Percentiles rank a stretch among this genome's conserved stretches.
Conservation (phyloP, 805 yeast genomes). For the Cyberlindnera sargentensis region DNA sequence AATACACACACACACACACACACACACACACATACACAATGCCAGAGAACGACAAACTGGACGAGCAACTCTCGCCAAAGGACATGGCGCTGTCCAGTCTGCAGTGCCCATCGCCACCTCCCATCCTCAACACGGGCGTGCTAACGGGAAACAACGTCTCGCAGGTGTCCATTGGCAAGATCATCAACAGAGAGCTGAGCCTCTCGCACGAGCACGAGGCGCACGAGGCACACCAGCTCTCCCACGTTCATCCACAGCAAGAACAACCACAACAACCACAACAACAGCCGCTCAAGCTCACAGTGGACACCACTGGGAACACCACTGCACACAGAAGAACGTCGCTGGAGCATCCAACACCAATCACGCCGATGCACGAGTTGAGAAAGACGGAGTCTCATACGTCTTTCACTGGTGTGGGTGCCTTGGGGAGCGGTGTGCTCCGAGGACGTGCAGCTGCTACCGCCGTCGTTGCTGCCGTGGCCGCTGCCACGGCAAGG, state of each 20-base stretch:
- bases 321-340: background rate
- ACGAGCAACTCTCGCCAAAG: slow-evolving; percentile 34
- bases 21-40: background rate
- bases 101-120: slow-evolving; percentile 70
- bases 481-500: slow-evolving; percentile 33
- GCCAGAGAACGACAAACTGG: background rate
- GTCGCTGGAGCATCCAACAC: slow-evolving; percentile 9
- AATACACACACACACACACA: no score
- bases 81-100: slow-evolving; percentile 51
- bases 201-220: background rate
- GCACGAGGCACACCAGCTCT: background rate
- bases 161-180: slow-evolving; percentile 20
- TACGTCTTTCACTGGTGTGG: slow-evolving; percentile 23
- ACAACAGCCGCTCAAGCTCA: background rate
- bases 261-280: slow-evolving; percentile 2
- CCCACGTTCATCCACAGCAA: background rate
- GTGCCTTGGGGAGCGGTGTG: slow-evolving; percentile 41
- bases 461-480: slow-evolving; percentile 33
- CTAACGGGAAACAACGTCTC: slow-evolving; percentile 20
- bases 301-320: no score
- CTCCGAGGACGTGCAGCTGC: slow-evolving; percentile 32
- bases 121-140: slow-evolving; percentile 39
- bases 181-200: slow-evolving; percentile 14
- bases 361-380: background rate
- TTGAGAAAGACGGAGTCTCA: slow-evolving; percentile 3